Conservation (phyloP, 352 stramenopile species). For the Blastocystis sp. region DNA sequence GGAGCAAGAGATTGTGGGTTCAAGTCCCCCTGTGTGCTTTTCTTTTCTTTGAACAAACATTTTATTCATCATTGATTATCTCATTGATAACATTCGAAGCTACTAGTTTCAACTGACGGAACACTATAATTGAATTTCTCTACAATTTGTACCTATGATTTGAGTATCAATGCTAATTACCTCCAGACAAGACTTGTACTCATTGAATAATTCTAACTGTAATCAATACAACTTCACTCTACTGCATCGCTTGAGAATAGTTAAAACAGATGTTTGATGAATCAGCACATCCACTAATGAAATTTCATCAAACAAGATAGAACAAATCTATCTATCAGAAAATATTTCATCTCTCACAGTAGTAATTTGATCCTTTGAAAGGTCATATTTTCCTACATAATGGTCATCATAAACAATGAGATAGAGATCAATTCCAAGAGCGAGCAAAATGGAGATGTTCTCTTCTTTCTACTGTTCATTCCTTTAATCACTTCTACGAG, state of each 20-base stretch:
- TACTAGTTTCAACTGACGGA: constrained; percentile 16
- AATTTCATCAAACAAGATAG: neutral
- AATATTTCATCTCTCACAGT: neutral
- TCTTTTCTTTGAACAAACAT: constrained; percentile 36
- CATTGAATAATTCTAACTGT: neutral
- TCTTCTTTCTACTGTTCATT: constrained; percentile 17
- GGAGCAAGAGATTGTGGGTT: constrained; percentile 52
- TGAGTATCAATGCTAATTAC: constrained; percentile 41
- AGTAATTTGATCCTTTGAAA: neutral
- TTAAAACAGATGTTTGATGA: constrained; percentile 25
- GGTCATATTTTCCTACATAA: constrained; percentile 1
- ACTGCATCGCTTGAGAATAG: constrained; percentile 27
- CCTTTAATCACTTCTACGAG: neutral
- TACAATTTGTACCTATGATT: neutral
- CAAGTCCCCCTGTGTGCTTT: constrained; percentile 34
- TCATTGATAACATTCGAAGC: constrained; percentile 23
- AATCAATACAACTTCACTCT: neutral
- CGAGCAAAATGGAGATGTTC: constrained; percentile 39
- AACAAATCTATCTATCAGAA: neutral
- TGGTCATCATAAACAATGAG: constrained; percentile 38
- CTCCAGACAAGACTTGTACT: constrained; percentile 46
- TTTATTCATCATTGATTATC: constrained; percentile 47
- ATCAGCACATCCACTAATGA: constrained; percentile 43
- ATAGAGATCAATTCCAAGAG: constrained; percentile 28
- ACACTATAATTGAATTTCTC: neutral